These are phyloP conservation scores for Calophaca sinica DNA, from an alignment of 306 rosid genomes.

Conservation along the genomic window DNA sequence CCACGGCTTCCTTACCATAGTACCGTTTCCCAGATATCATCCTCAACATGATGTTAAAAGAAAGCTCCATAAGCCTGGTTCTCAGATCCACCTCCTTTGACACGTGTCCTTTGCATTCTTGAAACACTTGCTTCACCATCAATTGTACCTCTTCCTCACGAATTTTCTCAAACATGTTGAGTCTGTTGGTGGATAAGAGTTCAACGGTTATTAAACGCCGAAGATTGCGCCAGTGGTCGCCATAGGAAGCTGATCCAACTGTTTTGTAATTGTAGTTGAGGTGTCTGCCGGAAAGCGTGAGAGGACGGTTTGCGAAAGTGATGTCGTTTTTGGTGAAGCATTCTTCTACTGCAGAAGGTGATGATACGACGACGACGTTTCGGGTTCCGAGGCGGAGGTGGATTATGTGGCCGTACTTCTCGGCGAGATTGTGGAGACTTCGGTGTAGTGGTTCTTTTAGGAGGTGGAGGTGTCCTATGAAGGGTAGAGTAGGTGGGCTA, in stretches of 20 bases:
- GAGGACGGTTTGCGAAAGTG: constrained; percentile 57
- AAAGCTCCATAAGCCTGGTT: not conserved
- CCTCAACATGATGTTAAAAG: constrained; percentile 46
- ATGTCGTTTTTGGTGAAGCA: constrained; percentile 39
- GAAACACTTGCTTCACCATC: constrained; percentile 14
- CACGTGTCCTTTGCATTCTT: not conserved
- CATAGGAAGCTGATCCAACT: constrained; percentile 40
- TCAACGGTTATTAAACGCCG: constrained; percentile 38
- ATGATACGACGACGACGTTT: constrained; percentile 45
- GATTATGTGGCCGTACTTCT: constrained; percentile 46
- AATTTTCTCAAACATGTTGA: constrained; percentile 17
- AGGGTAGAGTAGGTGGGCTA: constrained; percentile 51
- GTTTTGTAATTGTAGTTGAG: constrained; percentile 37
- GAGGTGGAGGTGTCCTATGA: constrained; percentile 59
- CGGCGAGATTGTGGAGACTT: constrained; percentile 36
- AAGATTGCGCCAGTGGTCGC: constrained; percentile 54
- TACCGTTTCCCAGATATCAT: constrained; percentile 45
- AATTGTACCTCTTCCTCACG: constrained; percentile 40
- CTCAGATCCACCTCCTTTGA: not conserved
- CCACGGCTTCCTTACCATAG: constrained; percentile 27
- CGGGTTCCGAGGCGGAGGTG: constrained; percentile 48
- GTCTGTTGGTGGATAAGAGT: constrained; percentile 35
- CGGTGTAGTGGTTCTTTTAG: constrained; percentile 44
- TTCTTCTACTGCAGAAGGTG: constrained; percentile 50
- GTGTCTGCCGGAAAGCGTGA: constrained; percentile 40